Conservation (phyloP, 2,329 filamentous ascomycete species). For the Aurifilum marmelostoma region DNA sequence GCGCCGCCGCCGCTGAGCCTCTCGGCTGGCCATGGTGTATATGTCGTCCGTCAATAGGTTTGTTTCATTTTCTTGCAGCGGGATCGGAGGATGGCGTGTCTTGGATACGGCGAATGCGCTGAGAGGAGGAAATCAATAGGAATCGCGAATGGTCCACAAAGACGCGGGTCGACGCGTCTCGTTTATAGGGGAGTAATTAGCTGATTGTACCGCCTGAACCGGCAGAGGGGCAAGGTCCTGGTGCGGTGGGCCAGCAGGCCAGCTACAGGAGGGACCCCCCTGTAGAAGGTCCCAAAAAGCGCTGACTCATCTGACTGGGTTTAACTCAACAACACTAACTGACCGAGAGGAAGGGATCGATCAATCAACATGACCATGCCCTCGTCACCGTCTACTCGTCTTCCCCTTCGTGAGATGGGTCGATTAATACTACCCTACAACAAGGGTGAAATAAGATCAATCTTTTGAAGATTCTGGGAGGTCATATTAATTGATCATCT, state of each 20-base stretch:
- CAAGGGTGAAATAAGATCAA: background rate
- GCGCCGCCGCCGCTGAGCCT: conserved; percentile 48
- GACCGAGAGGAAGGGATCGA: background rate
- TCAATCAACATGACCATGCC: background rate
- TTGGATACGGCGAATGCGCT: background rate
- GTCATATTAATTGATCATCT: background rate
- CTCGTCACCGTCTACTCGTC: background rate
- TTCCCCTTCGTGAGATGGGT: too few species aligned
- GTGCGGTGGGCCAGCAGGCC: background rate
- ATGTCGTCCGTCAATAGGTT: too few species aligned
- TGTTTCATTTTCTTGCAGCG: background rate
- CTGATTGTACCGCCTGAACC: background rate
- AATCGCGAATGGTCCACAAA: background rate
- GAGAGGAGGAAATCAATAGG: background rate
- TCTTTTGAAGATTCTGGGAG: background rate
- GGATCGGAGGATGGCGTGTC: background rate
- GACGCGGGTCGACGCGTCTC: conserved; percentile 28
- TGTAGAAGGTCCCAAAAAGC: background rate
- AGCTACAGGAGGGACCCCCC: background rate
- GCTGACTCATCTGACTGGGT: conserved; percentile 9
- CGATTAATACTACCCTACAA: background rate
- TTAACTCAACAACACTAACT: background rate
- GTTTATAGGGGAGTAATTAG: background rate
- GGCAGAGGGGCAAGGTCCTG: background rate
- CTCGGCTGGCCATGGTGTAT: conserved; percentile 33